Conservation (phyloP, 306 rosid species). For the Mucuna pruriens region DNA sequence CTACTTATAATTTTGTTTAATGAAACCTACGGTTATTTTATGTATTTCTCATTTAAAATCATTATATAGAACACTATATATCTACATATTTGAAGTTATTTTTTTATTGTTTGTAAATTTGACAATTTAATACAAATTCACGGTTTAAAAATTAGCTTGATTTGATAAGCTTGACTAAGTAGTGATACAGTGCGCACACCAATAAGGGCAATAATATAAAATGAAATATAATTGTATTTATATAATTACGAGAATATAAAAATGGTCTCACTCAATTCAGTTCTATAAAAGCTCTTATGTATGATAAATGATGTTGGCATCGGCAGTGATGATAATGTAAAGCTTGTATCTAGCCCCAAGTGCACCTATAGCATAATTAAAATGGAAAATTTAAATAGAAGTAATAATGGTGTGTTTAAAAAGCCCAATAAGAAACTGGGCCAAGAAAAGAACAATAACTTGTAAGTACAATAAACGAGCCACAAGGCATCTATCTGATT, state of each 20-base stretch:
- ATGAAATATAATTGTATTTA: not conserved
- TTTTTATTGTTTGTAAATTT: not conserved
- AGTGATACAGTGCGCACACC: not conserved
- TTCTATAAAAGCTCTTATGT: constrained; percentile 17
- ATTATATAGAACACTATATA: not conserved
- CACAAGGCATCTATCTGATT: constrained; percentile 45
- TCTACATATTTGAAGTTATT: not conserved
- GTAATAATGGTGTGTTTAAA: constrained; percentile 43
- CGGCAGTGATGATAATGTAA: constrained; percentile 33
- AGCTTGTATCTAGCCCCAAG: constrained; percentile 35
- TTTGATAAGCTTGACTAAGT: not conserved
- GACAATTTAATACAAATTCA: not conserved
- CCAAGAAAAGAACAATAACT: constrained; percentile 31
- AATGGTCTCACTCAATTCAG: constrained; percentile 3
- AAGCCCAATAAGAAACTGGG: constrained; percentile 36
- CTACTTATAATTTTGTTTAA: not conserved
- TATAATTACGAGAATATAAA: not conserved
- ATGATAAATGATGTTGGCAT: constrained; percentile 26
- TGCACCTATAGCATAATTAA: constrained; percentile 40
- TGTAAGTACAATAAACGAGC: constrained; percentile 29
- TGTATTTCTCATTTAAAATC: not conserved
- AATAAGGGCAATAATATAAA: not conserved
- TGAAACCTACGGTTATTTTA: not conserved
- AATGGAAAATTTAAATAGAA: constrained; percentile 26
- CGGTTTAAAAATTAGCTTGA: not conserved